Percentiles rank a stretch among this genome's conserved stretches.
These are phyloP conservation scores for Isoetes engelmannii DNA, from an alignment of 83 land plant species.

Conservation along the genomic window DNA sequence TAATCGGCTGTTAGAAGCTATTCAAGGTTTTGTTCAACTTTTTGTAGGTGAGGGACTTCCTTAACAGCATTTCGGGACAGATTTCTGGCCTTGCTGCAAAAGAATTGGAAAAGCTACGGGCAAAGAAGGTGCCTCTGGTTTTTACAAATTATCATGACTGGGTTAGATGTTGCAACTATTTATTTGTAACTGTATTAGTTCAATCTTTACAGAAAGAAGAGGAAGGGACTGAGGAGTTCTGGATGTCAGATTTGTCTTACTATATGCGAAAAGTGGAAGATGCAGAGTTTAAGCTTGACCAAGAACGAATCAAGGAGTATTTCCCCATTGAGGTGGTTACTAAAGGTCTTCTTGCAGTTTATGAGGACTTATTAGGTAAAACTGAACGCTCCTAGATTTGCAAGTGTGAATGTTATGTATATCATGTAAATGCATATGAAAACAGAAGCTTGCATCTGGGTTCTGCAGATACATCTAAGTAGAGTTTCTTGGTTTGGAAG, in stretches of 20 bases:
- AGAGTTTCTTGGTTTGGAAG: no score
- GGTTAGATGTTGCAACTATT: background rate
- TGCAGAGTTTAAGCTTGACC: constrained; percentile 44
- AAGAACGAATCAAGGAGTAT: constrained; percentile 53
- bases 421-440: no score
- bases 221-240: constrained; percentile 74
- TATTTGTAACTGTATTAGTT: background rate
- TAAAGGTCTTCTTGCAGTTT: constrained; percentile 58
- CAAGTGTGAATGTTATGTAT: no score
- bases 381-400: no score
- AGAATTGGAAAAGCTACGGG: constrained; percentile 58
- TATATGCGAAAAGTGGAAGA: constrained; percentile 73
- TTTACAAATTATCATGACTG: constrained; percentile 2
- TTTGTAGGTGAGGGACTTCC: constrained; percentile 67
- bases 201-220: constrained; percentile 48
- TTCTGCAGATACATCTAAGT: no score
- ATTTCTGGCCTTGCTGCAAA: constrained; percentile 57
- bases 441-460: no score
- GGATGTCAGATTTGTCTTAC: constrained; percentile 67
- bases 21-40: background rate
- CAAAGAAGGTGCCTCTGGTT: constrained; percentile 52
- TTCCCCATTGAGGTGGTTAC: constrained; percentile 67
- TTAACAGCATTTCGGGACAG: constrained; percentile 51
- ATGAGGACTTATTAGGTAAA: constrained; percentile 75
- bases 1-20: no score